These are phyloP conservation scores for Camellia japonica DNA, from an alignment of 148 eudicot genomes.

Conservation along the genomic window DNA sequence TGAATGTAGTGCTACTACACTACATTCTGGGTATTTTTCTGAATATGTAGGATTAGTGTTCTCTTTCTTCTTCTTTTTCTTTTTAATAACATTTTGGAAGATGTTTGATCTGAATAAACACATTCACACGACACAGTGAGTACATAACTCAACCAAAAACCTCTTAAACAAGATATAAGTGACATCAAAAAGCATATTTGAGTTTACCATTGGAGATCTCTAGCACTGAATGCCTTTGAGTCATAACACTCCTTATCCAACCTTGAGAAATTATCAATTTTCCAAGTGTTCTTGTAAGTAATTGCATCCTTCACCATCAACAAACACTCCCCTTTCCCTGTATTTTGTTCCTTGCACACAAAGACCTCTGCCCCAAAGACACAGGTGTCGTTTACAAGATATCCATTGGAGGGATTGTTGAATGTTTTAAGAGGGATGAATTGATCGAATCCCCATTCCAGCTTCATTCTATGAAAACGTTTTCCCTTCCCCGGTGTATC, in stretches of 20 bases:
- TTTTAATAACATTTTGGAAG: no score
- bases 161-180: no score
- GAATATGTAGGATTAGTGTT: no score
- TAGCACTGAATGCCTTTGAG: background rate
- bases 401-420: background rate
- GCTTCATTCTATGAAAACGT: constrained; percentile 6
- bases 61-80: no score
- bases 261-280: constrained; percentile 5
- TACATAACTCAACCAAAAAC: no score
- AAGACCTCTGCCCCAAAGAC: constrained; percentile 14
- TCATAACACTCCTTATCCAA: constrained; percentile 4
- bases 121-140: no score
- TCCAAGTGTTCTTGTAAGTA: background rate
- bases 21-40: no score
- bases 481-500: background rate
- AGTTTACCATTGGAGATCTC: background rate
- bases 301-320: constrained; percentile 4
- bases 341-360: constrained; percentile 1
- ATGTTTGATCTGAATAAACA: no score
- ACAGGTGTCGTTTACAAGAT: constrained; percentile 13
- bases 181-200: background rate
- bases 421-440: constrained; percentile 8
- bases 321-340: constrained; percentile 2
- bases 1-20: no score
- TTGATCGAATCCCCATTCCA: constrained; percentile 2